phyloP scores from a whole-genome alignment of 495 filamentous ascomycete genomes.

The Neurospora tetrasperma region DNA sequence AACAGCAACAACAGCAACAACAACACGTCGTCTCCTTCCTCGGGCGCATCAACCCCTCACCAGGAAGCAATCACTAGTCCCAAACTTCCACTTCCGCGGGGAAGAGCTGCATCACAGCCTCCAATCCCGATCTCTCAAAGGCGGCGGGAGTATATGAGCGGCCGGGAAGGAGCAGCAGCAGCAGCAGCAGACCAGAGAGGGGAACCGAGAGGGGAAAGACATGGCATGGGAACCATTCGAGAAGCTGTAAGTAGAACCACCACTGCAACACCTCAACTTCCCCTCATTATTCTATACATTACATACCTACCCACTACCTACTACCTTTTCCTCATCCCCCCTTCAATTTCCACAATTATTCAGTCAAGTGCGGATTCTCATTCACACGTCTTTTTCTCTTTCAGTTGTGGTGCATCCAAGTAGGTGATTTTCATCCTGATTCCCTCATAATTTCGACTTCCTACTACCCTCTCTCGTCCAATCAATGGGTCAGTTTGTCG shows the following conservation, averaged over 20 bases:
- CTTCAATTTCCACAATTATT: neutral
- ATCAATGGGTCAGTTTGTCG: neutral
- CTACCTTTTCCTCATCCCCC: neutral
- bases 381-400: neutral
- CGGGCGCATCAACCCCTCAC: neutral
- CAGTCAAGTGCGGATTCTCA: neutral
- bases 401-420: neutral
- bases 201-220: neutral
- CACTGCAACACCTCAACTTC: neutral
- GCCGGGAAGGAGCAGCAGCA: neutral
- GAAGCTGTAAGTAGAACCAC: neutral
- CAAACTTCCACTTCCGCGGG: neutral
- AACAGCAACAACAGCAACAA: neutral
- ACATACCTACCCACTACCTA: neutral
- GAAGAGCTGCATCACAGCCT: constrained; percentile 3
- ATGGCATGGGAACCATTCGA: neutral
- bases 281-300: neutral
- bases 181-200: neutral
- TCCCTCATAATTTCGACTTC: neutral
- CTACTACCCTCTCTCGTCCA: neutral
- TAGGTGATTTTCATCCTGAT: neutral
- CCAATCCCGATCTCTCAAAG: neutral
- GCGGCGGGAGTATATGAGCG: neutral
- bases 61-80: neutral
- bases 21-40: neutral